Conservation (phyloP, 768 basidiomycete species). For the Lentinula boryana region DNA sequence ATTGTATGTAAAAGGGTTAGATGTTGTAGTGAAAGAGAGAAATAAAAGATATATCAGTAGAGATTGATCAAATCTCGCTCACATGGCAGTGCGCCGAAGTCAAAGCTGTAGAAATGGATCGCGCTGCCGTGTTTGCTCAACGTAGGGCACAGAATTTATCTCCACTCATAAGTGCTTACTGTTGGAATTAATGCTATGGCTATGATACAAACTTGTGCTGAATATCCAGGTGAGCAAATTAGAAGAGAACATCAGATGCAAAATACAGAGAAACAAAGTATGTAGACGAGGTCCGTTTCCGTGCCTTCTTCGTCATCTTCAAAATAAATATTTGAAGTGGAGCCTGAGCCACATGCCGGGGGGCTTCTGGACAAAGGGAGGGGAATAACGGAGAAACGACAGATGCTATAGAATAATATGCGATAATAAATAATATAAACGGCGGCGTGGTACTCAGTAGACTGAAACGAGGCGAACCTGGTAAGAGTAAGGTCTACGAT, state of each 20-base stretch:
- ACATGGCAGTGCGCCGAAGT: background rate
- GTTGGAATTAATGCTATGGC: background rate
- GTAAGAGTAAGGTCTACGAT: background rate
- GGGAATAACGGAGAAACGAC: background rate
- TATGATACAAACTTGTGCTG: background rate
- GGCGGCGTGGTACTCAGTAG: background rate
- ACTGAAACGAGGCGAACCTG: background rate
- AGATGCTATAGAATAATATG: background rate
- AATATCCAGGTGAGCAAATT: background rate
- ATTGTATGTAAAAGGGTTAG: slow-evolving; percentile 17
- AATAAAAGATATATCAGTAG: background rate
- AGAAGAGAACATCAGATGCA: background rate
- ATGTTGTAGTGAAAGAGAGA: background rate
- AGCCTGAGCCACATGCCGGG: too few species aligned
- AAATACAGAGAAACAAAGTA: background rate
- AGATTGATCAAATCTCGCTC: background rate
- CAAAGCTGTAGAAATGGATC: background rate
- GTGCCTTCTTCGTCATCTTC: background rate
- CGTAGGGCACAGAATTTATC: background rate
- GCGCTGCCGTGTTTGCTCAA: background rate
- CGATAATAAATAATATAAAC: background rate
- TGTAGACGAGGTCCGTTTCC: background rate
- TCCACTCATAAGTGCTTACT: background rate
- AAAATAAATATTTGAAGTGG: background rate
- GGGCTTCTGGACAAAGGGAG: background rate